A percentile compares a stretch with the other conserved stretches of the same genome.
phyloP scores from a whole-genome alignment of 2,329 filamentous ascomycete genomes.

The Neoscytalidium dimidiatum region DNA sequence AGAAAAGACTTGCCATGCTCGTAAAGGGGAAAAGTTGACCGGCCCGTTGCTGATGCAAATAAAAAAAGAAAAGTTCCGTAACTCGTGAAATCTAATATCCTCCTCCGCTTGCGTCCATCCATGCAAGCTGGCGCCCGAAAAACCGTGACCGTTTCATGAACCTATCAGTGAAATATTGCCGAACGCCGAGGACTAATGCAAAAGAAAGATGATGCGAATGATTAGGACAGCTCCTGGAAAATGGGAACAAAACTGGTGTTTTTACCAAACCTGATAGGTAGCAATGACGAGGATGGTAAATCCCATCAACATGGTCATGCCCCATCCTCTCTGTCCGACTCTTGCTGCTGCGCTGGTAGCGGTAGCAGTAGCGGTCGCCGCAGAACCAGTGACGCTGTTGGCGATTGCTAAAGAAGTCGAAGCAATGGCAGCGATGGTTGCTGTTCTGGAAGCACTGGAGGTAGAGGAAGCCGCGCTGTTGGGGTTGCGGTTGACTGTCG shows the following conservation, averaged over 20 bases:
- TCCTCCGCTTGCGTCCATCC: neutral
- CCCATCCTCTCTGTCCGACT: neutral
- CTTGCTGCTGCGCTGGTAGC: neutral
- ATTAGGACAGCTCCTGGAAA: neutral
- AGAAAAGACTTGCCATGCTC: neutral
- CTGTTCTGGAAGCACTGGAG: neutral
- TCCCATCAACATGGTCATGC: conserved; percentile 9
- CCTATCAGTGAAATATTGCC: neutral
- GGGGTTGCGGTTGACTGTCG: neutral
- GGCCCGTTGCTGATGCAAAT: neutral
- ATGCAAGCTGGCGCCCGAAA: neutral
- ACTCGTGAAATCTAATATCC: neutral
- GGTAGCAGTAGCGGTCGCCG: neutral
- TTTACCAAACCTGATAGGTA: conserved; percentile 12
- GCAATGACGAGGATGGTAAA: conserved; percentile 2
- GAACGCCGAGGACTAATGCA: conserved; percentile 14
- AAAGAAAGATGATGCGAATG: neutral
- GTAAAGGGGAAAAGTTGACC: neutral
- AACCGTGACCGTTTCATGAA: neutral
- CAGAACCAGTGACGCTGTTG: neutral
- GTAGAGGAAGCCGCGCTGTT: neutral
- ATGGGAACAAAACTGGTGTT: neutral
- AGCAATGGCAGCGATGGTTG: conserved; percentile 7
- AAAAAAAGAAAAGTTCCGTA: neutral
- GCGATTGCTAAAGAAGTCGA: conserved; percentile 1